Base-by-base conservation (phyloP, 179 eudicot species). In the Beta macrorhiza region DNA sequence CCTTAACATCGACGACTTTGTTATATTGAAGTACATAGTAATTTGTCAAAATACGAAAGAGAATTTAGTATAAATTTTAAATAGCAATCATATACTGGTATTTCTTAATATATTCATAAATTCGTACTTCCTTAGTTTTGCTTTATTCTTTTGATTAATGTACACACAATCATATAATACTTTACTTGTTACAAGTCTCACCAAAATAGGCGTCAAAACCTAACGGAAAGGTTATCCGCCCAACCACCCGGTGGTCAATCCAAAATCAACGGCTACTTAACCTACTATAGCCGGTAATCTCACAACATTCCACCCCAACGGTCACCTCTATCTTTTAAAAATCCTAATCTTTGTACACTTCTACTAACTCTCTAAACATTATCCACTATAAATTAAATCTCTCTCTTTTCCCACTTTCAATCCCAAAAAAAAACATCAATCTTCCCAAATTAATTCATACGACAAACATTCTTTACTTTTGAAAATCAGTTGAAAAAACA, bases 181-280 rank as follows among this genome's bases (percentile, higher is more conserved):
- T 49, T 49, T 7, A 56, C 59, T 56, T 56, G 15, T 15, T 7
- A 37, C 42, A 13, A 13, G 32, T 56, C 4, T 61, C 65, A 61
- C 69, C 69, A 64, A 64, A 64, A 29, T 29, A 64, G 44, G 69
- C 44, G 17, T 6, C 15, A 64, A 68, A 69, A 69, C 74, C 5
- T 19, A 64, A 64, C 53, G 7, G 17, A 72, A 72, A 22, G 75
- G 20, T 7, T 16, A 47, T 19, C 56, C 15, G 6, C 76, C 59
- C 59, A 13, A 53, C 20, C 20, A 29, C 62, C 12, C 63, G 11
- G 62, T 53, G 32, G 2, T 32, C 63, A 0, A 15, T 55, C 0
- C 12, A 29, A 12, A 25, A 74, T 14, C 20, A 74, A 74, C 77
- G 77, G 77, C 77, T 74, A 74, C 63, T 55, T 53, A 16, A 74